Evolutionary conservation across 2,329 filamentous ascomycete genomes (phyloP).

Genomic region (Fusarium sulawesiense): DNA sequence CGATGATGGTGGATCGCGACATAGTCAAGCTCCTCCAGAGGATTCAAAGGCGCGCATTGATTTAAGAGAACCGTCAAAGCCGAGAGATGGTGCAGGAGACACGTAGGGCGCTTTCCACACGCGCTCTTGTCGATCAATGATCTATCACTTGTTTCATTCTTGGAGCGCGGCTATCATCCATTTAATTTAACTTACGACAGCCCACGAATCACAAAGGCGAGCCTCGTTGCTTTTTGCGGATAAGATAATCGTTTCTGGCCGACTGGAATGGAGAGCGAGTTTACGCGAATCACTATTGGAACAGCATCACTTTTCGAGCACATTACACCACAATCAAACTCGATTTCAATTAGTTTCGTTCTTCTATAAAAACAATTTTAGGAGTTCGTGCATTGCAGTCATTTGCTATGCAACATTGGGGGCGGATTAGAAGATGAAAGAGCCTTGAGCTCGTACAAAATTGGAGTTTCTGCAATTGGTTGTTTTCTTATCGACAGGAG

Average conservation of each 20-base stretch:
- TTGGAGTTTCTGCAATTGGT: constrained; percentile 26
- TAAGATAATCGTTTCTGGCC: not conserved
- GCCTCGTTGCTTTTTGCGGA: not conserved
- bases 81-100: constrained; percentile 35
- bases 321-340: constrained; percentile 19
- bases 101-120: constrained; percentile 23
- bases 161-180: constrained; percentile 3
- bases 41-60: constrained; percentile 25
- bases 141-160: constrained; percentile 3
- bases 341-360: constrained; percentile 10
- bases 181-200: constrained; percentile 10
- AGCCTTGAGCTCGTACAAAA: constrained; percentile 1
- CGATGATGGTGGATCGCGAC: constrained; percentile 31
- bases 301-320: constrained; percentile 18
- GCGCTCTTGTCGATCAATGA: constrained; percentile 28
- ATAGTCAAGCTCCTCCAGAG: constrained; percentile 27
- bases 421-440: constrained; percentile 2
- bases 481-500: constrained; percentile 18
- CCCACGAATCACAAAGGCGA: constrained; percentile 6
- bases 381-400: constrained; percentile 11
- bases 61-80: constrained; percentile 25
- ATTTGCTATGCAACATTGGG: not conserved
- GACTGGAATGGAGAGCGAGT: constrained; percentile 6
- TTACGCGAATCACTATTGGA: constrained; percentile 3
- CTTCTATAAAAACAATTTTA: constrained; percentile 13